A percentile compares a stretch with the other conserved stretches of the same genome.
Evolutionary conservation across 192 early-diverging fungal genomes (phyloP).

Genomic region (Lunasporangiospora selenospora): DNA sequence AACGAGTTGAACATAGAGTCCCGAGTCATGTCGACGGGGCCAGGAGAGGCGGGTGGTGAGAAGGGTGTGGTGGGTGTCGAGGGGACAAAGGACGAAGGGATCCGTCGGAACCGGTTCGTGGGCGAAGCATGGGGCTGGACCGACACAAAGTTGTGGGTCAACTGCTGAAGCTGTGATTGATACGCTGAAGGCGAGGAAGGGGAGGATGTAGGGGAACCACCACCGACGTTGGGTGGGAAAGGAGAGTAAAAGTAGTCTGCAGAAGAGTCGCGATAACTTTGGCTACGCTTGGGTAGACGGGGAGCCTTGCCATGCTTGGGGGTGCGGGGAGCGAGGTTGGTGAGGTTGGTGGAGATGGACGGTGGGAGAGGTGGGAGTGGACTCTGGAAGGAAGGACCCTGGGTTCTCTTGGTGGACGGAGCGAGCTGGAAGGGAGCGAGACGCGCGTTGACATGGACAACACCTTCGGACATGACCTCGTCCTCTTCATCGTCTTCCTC

Average conservation of each 20-base stretch:
- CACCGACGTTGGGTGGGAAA: constrained; percentile 19
- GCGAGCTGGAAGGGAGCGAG: constrained; percentile 10
- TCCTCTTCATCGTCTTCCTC: constrained; percentile 41
- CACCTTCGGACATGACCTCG: constrained; percentile 46
- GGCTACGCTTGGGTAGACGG: constrained; percentile 26
- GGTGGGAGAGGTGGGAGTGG: constrained; percentile 5
- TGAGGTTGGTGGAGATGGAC: constrained; percentile 17
- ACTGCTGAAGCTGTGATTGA: constrained; percentile 31
- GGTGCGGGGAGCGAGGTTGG: constrained; percentile 37
- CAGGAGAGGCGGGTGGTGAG: constrained; percentile 34
- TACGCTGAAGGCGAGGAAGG: constrained; percentile 25
- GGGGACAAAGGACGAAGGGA: constrained; percentile 1
- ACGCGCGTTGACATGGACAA: constrained; percentile 29
- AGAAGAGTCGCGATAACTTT: constrained; percentile 11
- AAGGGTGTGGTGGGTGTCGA: constrained; percentile 19
- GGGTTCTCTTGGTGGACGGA: constrained; percentile 1
- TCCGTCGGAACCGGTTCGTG: constrained; percentile 27
- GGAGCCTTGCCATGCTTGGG: constrained; percentile 28
- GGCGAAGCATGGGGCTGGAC: constrained; percentile 36
- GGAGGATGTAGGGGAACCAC: constrained; percentile 20
- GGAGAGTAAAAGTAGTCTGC: constrained; percentile 37
- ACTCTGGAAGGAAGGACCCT: neutral
- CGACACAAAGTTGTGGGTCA: constrained; percentile 44
- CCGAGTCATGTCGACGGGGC: neutral
- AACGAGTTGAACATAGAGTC: neutral